Evolutionary conservation across 371 early-diverging fungal genomes (phyloP).

Genomic region (Coemansia sp.): DNA sequence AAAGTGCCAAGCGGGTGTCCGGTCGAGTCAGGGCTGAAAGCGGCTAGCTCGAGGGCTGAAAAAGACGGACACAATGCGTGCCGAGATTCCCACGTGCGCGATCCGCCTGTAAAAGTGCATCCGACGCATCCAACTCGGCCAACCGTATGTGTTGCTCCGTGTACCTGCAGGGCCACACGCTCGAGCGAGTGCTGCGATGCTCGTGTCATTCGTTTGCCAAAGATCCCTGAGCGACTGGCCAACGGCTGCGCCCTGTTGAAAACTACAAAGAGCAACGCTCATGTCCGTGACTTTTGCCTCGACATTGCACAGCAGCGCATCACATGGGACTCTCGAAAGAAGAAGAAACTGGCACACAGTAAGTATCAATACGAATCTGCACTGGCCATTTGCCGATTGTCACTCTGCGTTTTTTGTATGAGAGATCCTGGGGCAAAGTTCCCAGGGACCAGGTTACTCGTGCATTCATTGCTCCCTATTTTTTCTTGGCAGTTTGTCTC

Average conservation of each 20-base stretch:
- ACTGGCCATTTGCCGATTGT: neutral
- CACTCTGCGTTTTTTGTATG: too few species aligned
- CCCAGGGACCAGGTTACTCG: too few species aligned
- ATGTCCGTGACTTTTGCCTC: conserved; percentile 48
- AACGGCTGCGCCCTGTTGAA: conserved; percentile 48
- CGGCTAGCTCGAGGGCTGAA: neutral
- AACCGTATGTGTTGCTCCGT: conserved; percentile 28
- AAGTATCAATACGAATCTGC: conserved; percentile 18
- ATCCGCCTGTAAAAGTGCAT: conserved; percentile 23
- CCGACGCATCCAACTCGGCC: conserved; percentile 24
- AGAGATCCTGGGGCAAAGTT: too few species aligned
- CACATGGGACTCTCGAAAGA: conserved; percentile 54
- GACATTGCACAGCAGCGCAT: conserved; percentile 54
- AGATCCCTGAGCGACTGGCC: conserved; percentile 37
- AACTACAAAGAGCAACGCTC: conserved; percentile 49
- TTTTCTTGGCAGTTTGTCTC: neutral
- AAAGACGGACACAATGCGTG: neutral
- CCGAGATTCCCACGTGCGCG: conserved; percentile 16
- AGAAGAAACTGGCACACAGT: conserved; percentile 51
- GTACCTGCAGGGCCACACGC: conserved; percentile 10
- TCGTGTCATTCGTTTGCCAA: conserved; percentile 21
- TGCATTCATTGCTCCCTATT: too few species aligned
- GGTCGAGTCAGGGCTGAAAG: conserved; percentile 16
- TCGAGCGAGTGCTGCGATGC: neutral
- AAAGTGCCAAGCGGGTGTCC: conserved; percentile 15